Evolutionary conservation across 345 rosid genomes (phyloP).

Genomic region (Euphorbia pulcherrima): DNA sequence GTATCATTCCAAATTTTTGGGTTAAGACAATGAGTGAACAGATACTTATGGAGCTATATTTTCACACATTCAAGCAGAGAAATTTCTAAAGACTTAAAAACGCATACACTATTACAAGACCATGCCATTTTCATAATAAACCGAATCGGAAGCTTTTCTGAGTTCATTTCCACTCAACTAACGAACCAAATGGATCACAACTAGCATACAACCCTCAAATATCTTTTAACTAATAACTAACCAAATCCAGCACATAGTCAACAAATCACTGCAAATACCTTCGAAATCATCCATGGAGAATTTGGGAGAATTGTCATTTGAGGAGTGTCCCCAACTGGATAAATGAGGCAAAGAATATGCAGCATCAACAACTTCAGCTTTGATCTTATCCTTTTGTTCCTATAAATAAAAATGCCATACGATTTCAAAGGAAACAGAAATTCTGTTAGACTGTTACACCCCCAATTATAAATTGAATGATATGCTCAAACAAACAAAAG

Average conservation of each 20-base stretch:
- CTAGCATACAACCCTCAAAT: conserved; percentile 1
- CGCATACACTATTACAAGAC: not conserved
- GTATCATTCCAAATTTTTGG: not conserved
- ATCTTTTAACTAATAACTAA: not conserved
- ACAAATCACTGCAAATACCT: conserved; percentile 35
- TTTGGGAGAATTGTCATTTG: conserved; percentile 40
- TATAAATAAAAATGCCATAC: conserved; percentile 29
- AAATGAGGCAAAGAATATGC: conserved; percentile 41
- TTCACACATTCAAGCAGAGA: not conserved
- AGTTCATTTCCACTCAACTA: not conserved
- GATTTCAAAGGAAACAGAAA: conserved; percentile 12
- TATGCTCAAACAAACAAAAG: not conserved
- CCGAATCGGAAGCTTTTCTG: not conserved
- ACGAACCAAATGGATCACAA: not conserved
- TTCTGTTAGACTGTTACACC: not conserved
- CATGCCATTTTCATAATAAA: not conserved
- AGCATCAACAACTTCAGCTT: conserved; percentile 71
- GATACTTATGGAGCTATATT: not conserved
- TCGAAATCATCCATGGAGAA: conserved; percentile 86
- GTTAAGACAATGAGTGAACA: not conserved
- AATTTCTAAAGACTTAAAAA: not conserved
- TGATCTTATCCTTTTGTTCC: conserved; percentile 72
- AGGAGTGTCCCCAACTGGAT: conserved; percentile 42
- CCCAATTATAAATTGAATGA: not conserved
- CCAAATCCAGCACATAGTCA: not conserved